A percentile compares a stretch with the other conserved stretches of the same genome.
phyloP scores from a whole-genome alignment of 2,329 filamentous ascomycete genomes.

The Fusarium mundagurra region DNA sequence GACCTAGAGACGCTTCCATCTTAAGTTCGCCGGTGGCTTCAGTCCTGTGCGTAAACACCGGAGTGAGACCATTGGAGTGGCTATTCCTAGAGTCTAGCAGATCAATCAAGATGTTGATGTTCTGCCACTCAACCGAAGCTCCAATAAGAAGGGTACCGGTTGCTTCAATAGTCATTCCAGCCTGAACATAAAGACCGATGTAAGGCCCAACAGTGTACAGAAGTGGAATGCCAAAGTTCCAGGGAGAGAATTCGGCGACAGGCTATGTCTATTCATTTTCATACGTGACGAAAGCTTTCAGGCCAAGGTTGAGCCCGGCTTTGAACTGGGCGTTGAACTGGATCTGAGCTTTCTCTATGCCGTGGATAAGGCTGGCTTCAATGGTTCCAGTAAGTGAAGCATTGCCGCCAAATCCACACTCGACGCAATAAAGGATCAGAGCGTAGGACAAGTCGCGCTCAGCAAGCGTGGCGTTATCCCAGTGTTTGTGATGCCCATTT shows the following conservation, averaged over 20 bases:
- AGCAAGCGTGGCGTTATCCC: background rate
- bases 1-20: background rate
- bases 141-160: slow-evolving; percentile 2
- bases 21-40: background rate
- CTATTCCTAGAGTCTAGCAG: background rate
- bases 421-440: background rate
- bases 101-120: slow-evolving; percentile 1
- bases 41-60: background rate
- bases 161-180: background rate
- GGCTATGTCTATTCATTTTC: background rate
- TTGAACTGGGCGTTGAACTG: slow-evolving; percentile 2
- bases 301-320: background rate
- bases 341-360: background rate
- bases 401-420: background rate
- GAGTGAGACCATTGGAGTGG: background rate
- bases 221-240: background rate
- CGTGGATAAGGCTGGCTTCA: background rate
- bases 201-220: background rate
- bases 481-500: slow-evolving; percentile 7
- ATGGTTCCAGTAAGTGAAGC: background rate
- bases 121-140: background rate
- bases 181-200: background rate
- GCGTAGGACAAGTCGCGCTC: slow-evolving; percentile 6
- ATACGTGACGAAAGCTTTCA: slow-evolving; percentile 2
- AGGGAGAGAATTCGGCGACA: background rate